Evolutionary conservation across 2,329 filamentous ascomycete genomes (phyloP), one percentile per base, ranked within the genome.

Genomic region (Aspergillus felis): DNA sequence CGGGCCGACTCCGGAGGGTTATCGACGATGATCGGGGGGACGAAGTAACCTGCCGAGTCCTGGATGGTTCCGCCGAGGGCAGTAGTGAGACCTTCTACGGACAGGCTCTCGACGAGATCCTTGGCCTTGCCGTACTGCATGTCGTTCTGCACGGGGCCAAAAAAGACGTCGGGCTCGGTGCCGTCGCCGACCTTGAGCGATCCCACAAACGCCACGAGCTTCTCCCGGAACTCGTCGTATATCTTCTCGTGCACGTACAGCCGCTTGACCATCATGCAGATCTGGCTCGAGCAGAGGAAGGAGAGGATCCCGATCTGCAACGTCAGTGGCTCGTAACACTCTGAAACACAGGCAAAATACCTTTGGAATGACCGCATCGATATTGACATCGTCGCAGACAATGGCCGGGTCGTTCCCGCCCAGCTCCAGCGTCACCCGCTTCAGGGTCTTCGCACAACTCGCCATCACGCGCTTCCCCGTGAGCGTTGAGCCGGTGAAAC

Each of bases 101-200:
- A 78, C 57, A 81, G 83, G 51, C 86, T 82, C 9, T 77, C 76
- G 53, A 88, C 79, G 59, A 86, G 80, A 12, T 75, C 70, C 64
- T 81, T 82, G 27, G 86, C 83, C 25, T 80, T 81, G 50, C 87
- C 82, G 66, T 80, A 89, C 70, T 89, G 87, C 80, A 85, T 82
- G 62, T 79, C 72, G 71, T 89, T 89, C 59, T 86, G 84, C 2
- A 89, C 72, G 0, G 87, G 87, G 0, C 84, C 82, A 56, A 85
- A 79, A 42, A 83, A 68, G 47, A 80, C 76, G 46, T 74, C 74
- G 51, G 72, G 77, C 55, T 81, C 70, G 61, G 65, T 72, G 57
- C 68, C 68, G 44, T 70, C 56, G 64, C 75, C 79, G 47, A 76
- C 65, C 51, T 74, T 73, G 28, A 78, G 58, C 2, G 58, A 59